Evolutionary conservation across 768 basidiomycete species (phyloP).

Genomic region (Macrolepiota dolichaula): DNA sequence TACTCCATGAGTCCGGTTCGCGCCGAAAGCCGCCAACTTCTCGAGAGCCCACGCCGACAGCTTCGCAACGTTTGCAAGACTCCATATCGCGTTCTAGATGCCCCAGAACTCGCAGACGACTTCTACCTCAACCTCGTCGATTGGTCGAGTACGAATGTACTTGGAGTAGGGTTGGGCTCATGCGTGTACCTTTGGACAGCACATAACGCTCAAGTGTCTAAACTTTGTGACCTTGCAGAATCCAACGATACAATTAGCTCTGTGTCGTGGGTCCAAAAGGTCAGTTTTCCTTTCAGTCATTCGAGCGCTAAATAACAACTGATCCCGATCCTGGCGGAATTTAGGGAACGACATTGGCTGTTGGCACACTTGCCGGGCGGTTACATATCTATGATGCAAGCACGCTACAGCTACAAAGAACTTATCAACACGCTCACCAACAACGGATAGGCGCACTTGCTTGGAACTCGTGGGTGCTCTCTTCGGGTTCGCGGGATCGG

Average conservation of each 20-base stretch:
- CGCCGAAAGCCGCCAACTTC: slow-evolving; percentile 73
- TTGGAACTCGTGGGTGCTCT: slow-evolving; percentile 87
- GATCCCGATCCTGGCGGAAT: neutral
- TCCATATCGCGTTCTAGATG: slow-evolving; percentile 95
- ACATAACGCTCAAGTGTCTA: slow-evolving; percentile 87
- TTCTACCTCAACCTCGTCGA: slow-evolving; percentile 98
- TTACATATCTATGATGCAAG: slow-evolving; percentile 93
- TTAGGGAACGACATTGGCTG: slow-evolving; percentile 80
- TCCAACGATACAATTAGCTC: slow-evolving; percentile 77
- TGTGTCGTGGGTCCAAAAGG: slow-evolving; percentile 88
- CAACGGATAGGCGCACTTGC: slow-evolving; percentile 92
- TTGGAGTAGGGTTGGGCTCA: slow-evolving; percentile 87
- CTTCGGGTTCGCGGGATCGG: slow-evolving; percentile 89
- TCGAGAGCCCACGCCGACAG: slow-evolving; percentile 80
- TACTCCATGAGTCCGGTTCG: slow-evolving; percentile 92
- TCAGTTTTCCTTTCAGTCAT: slow-evolving; percentile 10
- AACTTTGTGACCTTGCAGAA: slow-evolving; percentile 79
- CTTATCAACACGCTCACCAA: slow-evolving; percentile 79
- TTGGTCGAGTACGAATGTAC: slow-evolving; percentile 93
- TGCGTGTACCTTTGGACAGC: slow-evolving; percentile 99
- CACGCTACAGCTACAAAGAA: slow-evolving; percentile 69
- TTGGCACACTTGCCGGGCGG: slow-evolving; percentile 87
- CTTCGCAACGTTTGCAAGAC: slow-evolving; percentile 88
- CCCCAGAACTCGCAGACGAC: slow-evolving; percentile 95
- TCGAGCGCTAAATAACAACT: neutral